Base-by-base conservation (phyloP, 768 basidiomycete species). In the Leccinum variicolor region DNA sequence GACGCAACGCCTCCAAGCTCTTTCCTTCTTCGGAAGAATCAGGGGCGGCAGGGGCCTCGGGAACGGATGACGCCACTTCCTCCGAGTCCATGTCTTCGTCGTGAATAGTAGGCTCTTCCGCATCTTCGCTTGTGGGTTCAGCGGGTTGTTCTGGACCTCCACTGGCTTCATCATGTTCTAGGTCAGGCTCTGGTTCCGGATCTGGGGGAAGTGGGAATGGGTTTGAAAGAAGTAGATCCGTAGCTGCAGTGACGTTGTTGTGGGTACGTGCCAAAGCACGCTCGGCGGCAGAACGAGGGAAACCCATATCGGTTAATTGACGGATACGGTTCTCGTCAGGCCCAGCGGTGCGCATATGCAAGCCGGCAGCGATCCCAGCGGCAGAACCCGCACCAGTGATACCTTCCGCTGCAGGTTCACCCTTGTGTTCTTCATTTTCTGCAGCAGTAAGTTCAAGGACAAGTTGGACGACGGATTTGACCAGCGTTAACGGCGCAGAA, bases 291-390 rank as follows among this genome's bases (percentile, higher is more conserved):
- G 84, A 81, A n/a, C 94, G 85, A 34, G 89, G 85, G 77, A 98
- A 99, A 48, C 97, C 97, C 97, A 99, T 98, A 66, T 98, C 97
- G 10, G 84, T 87, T 54, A 98, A 78, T 65, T 93, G 89, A 52
- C 84, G 82, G 53, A 98, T 84, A 34, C 88, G 84, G 48, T 79
- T 80, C 69, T 94, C 92, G 68, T 93, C 90, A 0, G 89, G 83
- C 13, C 79, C 84, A 58, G 78, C 62, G 21, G 71, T 69, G 36
- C 66, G 69, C 57, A 70, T 72, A 58, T 70, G 69, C 58, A 65
- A 68, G 43, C 69, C 76, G 51, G 67, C 64, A 53, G 74, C 67
- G 9, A 71, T 54, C 46, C 74, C 66, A 34, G 69, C 60, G 10
- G 69, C 64, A 33, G 71, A 69, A n/a, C 70, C 65, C 26, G 66